A percentile compares a stretch with the other conserved stretches of the same genome.
Evolutionary conservation across 2,329 filamentous ascomycete genomes (phyloP).

Genomic region (Fusarium irregulare): DNA sequence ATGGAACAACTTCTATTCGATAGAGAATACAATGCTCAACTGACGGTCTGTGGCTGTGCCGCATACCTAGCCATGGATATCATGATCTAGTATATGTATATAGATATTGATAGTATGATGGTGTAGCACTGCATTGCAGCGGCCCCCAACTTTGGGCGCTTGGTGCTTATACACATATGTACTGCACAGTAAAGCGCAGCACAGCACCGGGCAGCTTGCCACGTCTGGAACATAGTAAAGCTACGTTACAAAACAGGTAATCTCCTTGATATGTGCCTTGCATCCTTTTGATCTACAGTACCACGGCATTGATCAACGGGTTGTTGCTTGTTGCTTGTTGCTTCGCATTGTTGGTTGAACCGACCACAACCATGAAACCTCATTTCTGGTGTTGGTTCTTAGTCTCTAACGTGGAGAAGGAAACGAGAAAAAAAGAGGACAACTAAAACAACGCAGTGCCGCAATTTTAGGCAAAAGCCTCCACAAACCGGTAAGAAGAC

Average conservation of each 20-base stretch:
- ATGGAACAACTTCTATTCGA: constrained; percentile 5
- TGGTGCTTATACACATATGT: constrained; percentile 16
- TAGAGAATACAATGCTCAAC: background rate
- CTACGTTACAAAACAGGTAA: background rate
- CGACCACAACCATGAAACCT: background rate
- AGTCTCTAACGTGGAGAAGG: constrained; percentile 19
- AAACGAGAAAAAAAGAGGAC: background rate
- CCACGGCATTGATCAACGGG: background rate
- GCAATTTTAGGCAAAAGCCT: constrained; percentile 43
- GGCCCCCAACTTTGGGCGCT: constrained; percentile 17
- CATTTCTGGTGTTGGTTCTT: constrained; percentile 13
- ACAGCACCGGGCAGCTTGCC: constrained; percentile 17
- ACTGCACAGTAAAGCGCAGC: background rate
- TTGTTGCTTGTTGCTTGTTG: background rate
- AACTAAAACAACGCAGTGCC: constrained; percentile 13
- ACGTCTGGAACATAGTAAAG: background rate
- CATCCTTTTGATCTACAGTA: constrained; percentile 28
- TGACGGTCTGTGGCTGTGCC: constrained; percentile 24
- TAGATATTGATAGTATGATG: constrained; percentile 27
- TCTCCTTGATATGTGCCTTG: constrained; percentile 26
- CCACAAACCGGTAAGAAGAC: constrained; percentile 24
- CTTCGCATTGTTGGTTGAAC: background rate
- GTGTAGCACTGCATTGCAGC: constrained; percentile 27
- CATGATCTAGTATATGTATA: constrained; percentile 10
- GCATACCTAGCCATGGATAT: constrained; percentile 1